Evolutionary conservation across 2,329 filamentous ascomycete species (phyloP), one percentile per base, ranked within the genome.

Genomic region (Neopestalotiopsis rosae): DNA sequence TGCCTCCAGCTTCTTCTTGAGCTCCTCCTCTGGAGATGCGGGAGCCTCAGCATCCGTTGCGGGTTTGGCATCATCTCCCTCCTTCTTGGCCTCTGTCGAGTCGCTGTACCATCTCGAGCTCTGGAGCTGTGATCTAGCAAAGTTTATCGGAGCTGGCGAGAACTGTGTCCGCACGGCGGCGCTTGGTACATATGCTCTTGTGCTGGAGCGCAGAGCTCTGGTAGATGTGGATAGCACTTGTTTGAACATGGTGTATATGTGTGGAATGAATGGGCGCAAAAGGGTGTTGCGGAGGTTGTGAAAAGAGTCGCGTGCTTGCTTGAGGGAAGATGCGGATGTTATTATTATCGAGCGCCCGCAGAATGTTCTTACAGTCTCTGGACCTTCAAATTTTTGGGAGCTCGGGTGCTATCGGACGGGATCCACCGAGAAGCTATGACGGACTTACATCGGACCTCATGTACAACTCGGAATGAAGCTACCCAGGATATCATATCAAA

Each of bases 1-100:
- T 70, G 88, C 85, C 79, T 94, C 91, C 5, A 94, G 79, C 80
- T 94, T 89, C 80, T 90, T 90, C 79, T 89, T 87, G 61, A 88
- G 68, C 42, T 85, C 81, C 64, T 86, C 83, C 65, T 85, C 81
- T 69, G 85, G 84, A 76, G 84, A 83, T 56, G 80, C 73, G 70
- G 78, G 76, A 10, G 58, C 66, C 34, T 67, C 65, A n/a, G 40
- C 65, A 4, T 67, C 65, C 28, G 20, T 20, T n/a, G 42, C 56
- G n/a, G 65, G 30, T 12, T 59, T 61, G 7, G 32, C 57, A 12
- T 67, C 65, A 2, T 67, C 42, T 13, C 57, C 79, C 67, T 85
- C 81, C 71, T 83, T 81, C 74, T 85, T 81, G 28, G 81, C 76
- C 72, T 80, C 76, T 74, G 78, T 74, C 75, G 81, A 73, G 68